Percentiles rank a stretch among this genome's conserved stretches.
phyloP scores from a whole-genome alignment of 1,284 basidiomycete species.

The Uromyces viciae-fabae region DNA sequence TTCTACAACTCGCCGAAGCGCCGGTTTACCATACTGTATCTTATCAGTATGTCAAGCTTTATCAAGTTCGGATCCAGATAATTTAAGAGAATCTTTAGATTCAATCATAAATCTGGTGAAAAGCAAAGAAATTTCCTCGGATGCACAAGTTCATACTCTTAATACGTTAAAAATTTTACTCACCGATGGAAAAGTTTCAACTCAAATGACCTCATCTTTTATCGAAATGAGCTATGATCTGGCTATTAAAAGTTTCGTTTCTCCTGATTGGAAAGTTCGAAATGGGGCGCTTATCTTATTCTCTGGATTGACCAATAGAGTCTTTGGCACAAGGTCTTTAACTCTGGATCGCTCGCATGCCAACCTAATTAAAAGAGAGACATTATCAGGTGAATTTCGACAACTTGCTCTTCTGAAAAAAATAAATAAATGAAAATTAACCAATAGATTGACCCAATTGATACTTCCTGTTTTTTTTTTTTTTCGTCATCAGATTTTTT shows the following conservation, averaged over 20 bases:
- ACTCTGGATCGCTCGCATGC: slow-evolving; percentile 17
- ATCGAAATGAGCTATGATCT: slow-evolving; percentile 36
- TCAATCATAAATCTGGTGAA: slow-evolving; percentile 13
- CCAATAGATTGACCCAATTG: not conserved
- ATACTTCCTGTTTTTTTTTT: not conserved
- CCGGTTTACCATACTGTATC: slow-evolving; percentile 40
- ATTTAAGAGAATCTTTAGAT: slow-evolving; percentile 6
- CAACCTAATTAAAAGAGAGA: slow-evolving; percentile 32
- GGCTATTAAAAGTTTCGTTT: slow-evolving; percentile 35
- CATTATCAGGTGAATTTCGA: slow-evolving; percentile 29
- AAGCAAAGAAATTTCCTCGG: not conserved
- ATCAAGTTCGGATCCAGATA: not conserved
- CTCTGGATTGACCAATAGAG: slow-evolving; percentile 35
- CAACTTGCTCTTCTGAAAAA: not conserved
- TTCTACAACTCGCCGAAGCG: slow-evolving; percentile 44
- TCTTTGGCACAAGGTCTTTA: slow-evolving; percentile 20
- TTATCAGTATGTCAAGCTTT: slow-evolving; percentile 40
- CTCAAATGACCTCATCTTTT: slow-evolving; percentile 23
- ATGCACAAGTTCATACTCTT: slow-evolving; percentile 28
- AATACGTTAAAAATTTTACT: slow-evolving; percentile 42
- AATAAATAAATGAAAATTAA: not conserved
- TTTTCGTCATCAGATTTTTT: slow-evolving; percentile 19
- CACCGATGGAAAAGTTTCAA: slow-evolving; percentile 26
- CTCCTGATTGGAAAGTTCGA: slow-evolving; percentile 37
- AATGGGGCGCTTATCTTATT: slow-evolving; percentile 43